Base-by-base conservation (phyloP, 225 moss, liverwort and hornwort species). In the Physcomitrium patens region DNA sequence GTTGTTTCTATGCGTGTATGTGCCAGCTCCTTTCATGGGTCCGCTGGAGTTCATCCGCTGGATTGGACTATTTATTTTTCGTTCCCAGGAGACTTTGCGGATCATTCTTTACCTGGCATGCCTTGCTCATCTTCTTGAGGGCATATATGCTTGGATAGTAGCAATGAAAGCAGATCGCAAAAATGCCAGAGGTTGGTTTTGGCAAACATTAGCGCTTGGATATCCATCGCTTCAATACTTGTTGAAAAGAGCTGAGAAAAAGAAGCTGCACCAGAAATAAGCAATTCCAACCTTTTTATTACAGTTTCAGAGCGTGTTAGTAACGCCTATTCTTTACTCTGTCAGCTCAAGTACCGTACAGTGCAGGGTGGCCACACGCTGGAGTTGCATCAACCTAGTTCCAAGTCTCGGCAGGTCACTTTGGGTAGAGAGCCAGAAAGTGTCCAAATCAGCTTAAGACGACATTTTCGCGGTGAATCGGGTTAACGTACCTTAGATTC, bases 11-110 rank as follows among this genome's bases (percentile, higher is more conserved):
- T 78, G 78, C 72, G 85, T 80, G 57, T 79, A 76, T 70, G 82
- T 90, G 65, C 90, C 87, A 65, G 78, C 74, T 49, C 87, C 84
- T 41, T 80, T 80, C 74, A 44, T 90, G 87, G 90, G 90, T 62
- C 87, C 87, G 48, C 28, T 90, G 12, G 80, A 85, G 72, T 79
- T 37, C 47, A 71, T 82, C 16, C 87, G 85, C 42, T 69, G 68
- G 67, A 65, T 85, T 15, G 82, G 69, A 20, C 76, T 90, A 64
- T 55, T 78, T 1, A 73, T 87, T 65, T 80, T 87, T 53, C 82
- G 24, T 6, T 76, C 90, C 1, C 82, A 27, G 8, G 78, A 78
- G 31, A 49, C 55, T 15, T 5, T 87, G 85, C 74, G 84, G 76
- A 55, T 81, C 56, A 49, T 66, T 20, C 75, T 84, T 15, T 76